Conservation (phyloP, 371 early-diverging fungal genomes). For the Lichtheimia ornata region DNA sequence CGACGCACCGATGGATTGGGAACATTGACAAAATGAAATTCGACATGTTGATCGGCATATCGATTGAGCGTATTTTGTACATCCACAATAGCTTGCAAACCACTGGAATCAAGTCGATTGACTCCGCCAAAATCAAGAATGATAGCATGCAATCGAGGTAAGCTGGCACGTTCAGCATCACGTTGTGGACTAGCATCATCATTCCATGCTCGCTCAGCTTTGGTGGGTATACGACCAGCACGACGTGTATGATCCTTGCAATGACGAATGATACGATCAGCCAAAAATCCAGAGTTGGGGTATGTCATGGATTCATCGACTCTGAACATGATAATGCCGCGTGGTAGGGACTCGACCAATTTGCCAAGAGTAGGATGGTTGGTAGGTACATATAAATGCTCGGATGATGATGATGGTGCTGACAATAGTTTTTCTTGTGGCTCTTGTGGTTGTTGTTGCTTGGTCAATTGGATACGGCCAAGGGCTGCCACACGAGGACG, state of each 20-base stretch:
- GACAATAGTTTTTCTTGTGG: neutral
- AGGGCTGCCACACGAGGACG: slow-evolving; percentile 59
- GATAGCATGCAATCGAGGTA: slow-evolving; percentile 57
- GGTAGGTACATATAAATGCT: slow-evolving; percentile 42
- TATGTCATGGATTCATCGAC: slow-evolving; percentile 68
- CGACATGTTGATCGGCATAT: slow-evolving; percentile 54
- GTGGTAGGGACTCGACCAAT: slow-evolving; percentile 43
- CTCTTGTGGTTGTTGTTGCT: slow-evolving; percentile 6
- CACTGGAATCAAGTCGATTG: slow-evolving; percentile 64
- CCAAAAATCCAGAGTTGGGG: slow-evolving; percentile 63
- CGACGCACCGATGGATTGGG: slow-evolving; percentile 35
- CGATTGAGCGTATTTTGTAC: slow-evolving; percentile 49
- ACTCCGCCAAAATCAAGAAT: slow-evolving; percentile 70
- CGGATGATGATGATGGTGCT: slow-evolving; percentile 10
- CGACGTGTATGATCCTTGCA: slow-evolving; percentile 35
- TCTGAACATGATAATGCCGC: slow-evolving; percentile 61
- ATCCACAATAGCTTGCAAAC: slow-evolving; percentile 63
- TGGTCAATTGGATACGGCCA: slow-evolving; percentile 37
- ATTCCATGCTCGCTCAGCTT: slow-evolving; percentile 53
- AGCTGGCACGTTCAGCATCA: slow-evolving; percentile 20
- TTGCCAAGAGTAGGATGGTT: slow-evolving; percentile 40
- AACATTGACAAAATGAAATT: slow-evolving; percentile 55
- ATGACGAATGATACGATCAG: slow-evolving; percentile 43
- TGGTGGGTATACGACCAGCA: slow-evolving; percentile 13
- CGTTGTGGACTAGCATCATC: slow-evolving; percentile 31